A percentile compares a stretch with the other conserved stretches of the same genome.
phyloP scores from a whole-genome alignment of 805 yeast species.

The Starmerella khaoyaiensis region DNA sequence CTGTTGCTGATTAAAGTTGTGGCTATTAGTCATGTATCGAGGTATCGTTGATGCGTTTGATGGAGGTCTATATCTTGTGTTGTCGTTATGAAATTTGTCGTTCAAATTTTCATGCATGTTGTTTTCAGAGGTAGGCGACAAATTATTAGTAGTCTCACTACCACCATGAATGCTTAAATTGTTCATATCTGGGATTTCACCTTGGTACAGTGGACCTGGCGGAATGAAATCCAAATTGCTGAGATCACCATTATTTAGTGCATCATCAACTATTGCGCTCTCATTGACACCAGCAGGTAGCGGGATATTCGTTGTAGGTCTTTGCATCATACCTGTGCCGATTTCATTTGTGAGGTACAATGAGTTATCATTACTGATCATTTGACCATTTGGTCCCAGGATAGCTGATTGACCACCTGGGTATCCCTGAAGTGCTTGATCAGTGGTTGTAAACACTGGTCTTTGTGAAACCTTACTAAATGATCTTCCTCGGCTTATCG shows the following conservation, averaged over 20 bases:
- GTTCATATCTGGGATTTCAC: conserved; percentile 11
- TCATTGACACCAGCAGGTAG: too few species aligned
- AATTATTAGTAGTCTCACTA: neutral
- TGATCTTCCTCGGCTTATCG: conserved; percentile 9
- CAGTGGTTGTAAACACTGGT: too few species aligned
- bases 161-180: neutral
- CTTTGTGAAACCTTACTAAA: conserved; percentile 7
- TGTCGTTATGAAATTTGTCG: neutral
- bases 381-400: too few species aligned
- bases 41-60: neutral
- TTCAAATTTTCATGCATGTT: neutral
- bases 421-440: neutral
- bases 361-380: too few species aligned
- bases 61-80: neutral
- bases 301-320: too few species aligned
- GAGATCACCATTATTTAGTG: neutral
- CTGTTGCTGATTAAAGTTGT: neutral
- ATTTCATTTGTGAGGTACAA: too few species aligned
- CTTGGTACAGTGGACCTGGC: neutral
- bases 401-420: too few species aligned
- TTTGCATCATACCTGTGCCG: too few species aligned
- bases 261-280: too few species aligned
- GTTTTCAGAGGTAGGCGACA: too few species aligned
- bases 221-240: neutral
- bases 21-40: neutral